Conservation (phyloP, 352 stramenopile species). For the Phytophthora tubulina region DNA sequence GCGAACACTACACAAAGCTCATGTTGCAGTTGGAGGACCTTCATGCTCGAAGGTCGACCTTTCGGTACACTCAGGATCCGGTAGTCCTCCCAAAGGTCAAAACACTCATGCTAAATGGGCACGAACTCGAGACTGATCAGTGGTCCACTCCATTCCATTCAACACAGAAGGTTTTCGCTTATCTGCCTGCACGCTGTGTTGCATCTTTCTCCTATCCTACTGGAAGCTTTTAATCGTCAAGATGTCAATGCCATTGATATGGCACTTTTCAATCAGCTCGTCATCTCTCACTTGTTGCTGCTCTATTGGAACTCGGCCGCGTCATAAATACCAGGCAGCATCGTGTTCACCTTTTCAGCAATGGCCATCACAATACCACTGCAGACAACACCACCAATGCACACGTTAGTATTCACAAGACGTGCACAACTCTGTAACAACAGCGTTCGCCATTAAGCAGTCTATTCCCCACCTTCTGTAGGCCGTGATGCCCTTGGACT, state of each 20-base stretch:
- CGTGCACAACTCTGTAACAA: background rate
- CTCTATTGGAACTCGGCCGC: conserved; percentile 93
- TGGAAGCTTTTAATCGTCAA: too few relatives aligned
- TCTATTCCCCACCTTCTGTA: conserved; percentile 82
- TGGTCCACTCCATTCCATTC: too few relatives aligned
- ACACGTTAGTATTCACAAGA: conserved; percentile 4
- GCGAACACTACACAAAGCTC: conserved; percentile 4
- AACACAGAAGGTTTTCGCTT: too few relatives aligned
- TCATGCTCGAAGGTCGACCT: too few relatives aligned
- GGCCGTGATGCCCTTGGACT: conserved; percentile 94
- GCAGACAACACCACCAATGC: conserved; percentile 18
- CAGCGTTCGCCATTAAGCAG: background rate
- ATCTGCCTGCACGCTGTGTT: too few relatives aligned
- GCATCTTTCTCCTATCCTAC: too few relatives aligned
- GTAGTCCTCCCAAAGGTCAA: too few relatives aligned
- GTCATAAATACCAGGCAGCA: conserved; percentile 98
- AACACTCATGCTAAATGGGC: too few relatives aligned
- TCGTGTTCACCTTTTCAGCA: conserved; percentile 97
- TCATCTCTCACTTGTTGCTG: conserved; percentile 7
- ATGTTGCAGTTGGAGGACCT: too few relatives aligned
- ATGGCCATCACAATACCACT: conserved; percentile 98
- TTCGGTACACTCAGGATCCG: too few relatives aligned
- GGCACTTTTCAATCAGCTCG: background rate
- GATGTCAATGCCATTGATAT: too few relatives aligned
- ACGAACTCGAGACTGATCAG: too few relatives aligned